Base-by-base conservation (phyloP, 345 rosid species). In the Odontarrhena argentea region DNA sequence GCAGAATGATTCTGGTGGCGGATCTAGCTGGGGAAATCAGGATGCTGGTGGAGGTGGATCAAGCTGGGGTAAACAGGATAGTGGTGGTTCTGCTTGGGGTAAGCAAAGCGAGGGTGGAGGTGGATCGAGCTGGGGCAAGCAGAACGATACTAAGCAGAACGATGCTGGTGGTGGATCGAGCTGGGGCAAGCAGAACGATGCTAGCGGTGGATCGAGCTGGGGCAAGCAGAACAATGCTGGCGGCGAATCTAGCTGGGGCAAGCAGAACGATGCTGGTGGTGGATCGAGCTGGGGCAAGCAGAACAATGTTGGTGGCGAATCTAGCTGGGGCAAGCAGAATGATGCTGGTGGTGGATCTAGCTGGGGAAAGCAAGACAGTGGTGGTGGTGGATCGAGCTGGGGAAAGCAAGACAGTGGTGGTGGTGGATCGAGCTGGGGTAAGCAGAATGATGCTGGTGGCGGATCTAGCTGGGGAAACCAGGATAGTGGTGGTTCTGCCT, bases 61-160 rank as follows among this genome's bases (percentile, higher is more conserved):
- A 1, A 9, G 38, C 6, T 48, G 68, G 68, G 13, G 40, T 4
- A 35, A 32, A 11, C 43, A 66, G n/a, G 13, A 74, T 30, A 70
- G 72, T 24, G 68, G 76, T 18, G 47, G 79, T 68, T 73, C 68
- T 2, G 63, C 68, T 8, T 55, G 68, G 60, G 51, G 55, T 2
- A 57, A 60, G 8, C 64, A 74, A 73, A 65, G 61, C 3, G 44
- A 49, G 13, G 59, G 44, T 11, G 8, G 57, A 48, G 35, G 64
- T 18, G 46, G 68, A 43, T 3, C 41, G 30, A 14, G 42, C 55
- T 26, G 70, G 71, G 74, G 60, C 1, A 32, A 72, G 22, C 52
- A 72, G 34, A 9, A 13, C 2, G 28, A 9, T 12, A 3, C 2
- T 30, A 63, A 65, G 9, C 71, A 76, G 63, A 55, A 65, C 6